Base-by-base conservation (phyloP, 345 rosid genomes). In the Euphorbia tirucalli region DNA sequence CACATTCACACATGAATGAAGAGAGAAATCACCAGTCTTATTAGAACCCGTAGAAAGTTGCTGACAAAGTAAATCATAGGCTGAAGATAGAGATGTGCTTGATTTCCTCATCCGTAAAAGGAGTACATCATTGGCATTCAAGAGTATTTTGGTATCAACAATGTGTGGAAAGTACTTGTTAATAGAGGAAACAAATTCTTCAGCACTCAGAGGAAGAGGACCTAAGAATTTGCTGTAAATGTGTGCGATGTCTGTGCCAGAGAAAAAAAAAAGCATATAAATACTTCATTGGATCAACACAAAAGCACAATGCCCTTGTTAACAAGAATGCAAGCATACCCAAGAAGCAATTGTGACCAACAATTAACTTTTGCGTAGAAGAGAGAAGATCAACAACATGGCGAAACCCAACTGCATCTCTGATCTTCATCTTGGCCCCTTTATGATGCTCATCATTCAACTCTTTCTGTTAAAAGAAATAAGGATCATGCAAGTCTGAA, bases 341-440 rank as follows among this genome's bases (percentile, higher is more conserved):
- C 21, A 95, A 83, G 81, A 95, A 85, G 76, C 97, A 95, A 81
- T 95, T 92, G 75, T 95, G 97, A 77, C 99, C 97, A 61, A 95
- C 89, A 54, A 95, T 85, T 82, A 90, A 85, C 90, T 90, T 95
- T 73, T 86, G 41, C 74, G 87, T 93, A 0, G 93, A 88, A 68
- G 97, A 84, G 78, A 95, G 93, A 46, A 90, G 83, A 69, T 95
- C 99, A 72, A 95, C 89, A 75, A 95, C 93, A 74, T 84, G 94
- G 67, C 96, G 97, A 77, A 95, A 89, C 68, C 99, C 99, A 30
- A 86, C 69, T 44, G 97, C 89, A 71, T 83, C 81, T 65, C 80
- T 79, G 74, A 95, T 87, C 74, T 82, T 89, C 79, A 59, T 78
- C 85, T 89, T 83, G 50, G 79, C 87, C 27, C 39, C 81, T 80